A percentile compares a stretch with the other conserved stretches of the same genome.
These are phyloP conservation scores for Scorias spongiosa DNA, from an alignment of 2,329 filamentous ascomycete genomes.

Conservation along the genomic window DNA sequence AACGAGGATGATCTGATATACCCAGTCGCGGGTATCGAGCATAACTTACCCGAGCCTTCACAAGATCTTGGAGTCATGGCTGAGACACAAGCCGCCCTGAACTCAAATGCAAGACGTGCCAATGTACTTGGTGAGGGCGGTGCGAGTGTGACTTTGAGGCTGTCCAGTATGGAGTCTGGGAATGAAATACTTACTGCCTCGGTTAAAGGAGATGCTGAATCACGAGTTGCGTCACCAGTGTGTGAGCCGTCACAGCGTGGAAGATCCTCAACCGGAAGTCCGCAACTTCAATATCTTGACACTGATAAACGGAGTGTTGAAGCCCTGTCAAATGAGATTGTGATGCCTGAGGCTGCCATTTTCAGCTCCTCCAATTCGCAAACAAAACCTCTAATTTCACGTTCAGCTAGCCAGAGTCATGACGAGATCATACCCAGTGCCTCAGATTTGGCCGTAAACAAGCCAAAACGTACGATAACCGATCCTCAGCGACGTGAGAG, in stretches of 20 bases:
- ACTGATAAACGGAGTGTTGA: neutral
- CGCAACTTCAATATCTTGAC: neutral
- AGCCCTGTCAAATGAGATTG: too few species aligned
- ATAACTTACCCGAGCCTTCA: neutral
- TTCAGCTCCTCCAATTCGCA: neutral
- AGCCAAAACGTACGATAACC: neutral
- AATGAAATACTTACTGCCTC: too few species aligned
- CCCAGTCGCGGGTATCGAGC: neutral
- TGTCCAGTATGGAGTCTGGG: too few species aligned
- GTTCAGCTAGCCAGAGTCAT: conserved; percentile 2
- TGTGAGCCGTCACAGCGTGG: neutral
- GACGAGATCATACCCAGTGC: conserved; percentile 4
- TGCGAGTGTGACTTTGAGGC: neutral
- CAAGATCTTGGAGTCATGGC: neutral
- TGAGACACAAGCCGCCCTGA: neutral
- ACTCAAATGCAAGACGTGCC: neutral
- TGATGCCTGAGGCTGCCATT: neutral
- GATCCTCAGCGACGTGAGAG: neutral
- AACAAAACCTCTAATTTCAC: neutral
- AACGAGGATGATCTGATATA: neutral
- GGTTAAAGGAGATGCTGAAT: too few species aligned
- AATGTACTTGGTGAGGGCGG: neutral
- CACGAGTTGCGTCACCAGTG: too few species aligned
- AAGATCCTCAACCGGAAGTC: neutral
- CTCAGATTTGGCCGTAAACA: neutral